Conservation (phyloP, 257 asterid species). For the Ilex asprella region DNA sequence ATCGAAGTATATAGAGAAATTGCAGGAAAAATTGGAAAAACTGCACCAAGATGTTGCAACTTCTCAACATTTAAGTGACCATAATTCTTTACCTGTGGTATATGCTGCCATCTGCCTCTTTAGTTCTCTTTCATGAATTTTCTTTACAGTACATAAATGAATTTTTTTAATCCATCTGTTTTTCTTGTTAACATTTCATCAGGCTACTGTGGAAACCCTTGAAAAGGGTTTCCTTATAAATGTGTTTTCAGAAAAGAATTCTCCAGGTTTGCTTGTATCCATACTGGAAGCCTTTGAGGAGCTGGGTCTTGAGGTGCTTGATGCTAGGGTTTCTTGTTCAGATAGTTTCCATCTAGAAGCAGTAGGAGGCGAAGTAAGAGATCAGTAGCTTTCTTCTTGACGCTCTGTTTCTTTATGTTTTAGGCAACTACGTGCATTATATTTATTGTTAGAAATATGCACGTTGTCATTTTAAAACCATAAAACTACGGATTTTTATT, state of each 20-base stretch:
- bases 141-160: no score
- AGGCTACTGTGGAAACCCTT: no score
- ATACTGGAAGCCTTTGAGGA: constrained; percentile 70
- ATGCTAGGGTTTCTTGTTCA: constrained; percentile 75
- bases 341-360: constrained; percentile 62
- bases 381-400: no score
- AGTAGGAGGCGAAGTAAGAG: constrained; percentile 51
- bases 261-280: constrained; percentile 60
- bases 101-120: not conserved
- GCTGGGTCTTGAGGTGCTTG: constrained; percentile 57
- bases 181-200: not conserved
- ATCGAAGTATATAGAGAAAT: constrained; percentile 49
- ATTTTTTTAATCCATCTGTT: not conserved
- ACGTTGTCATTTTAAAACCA: no score
- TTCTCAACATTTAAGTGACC: constrained; percentile 26
- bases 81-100: constrained; percentile 40
- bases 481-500: no score
- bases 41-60: constrained; percentile 43
- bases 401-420: no score
- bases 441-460: no score
- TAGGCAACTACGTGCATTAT: no score
- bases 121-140: not conserved
- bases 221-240: not conserved
- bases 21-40: constrained; percentile 57
- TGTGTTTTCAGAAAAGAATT: constrained; percentile 40